Base-by-base conservation (phyloP, 768 basidiomycete genomes). In the Trametes punicea region DNA sequence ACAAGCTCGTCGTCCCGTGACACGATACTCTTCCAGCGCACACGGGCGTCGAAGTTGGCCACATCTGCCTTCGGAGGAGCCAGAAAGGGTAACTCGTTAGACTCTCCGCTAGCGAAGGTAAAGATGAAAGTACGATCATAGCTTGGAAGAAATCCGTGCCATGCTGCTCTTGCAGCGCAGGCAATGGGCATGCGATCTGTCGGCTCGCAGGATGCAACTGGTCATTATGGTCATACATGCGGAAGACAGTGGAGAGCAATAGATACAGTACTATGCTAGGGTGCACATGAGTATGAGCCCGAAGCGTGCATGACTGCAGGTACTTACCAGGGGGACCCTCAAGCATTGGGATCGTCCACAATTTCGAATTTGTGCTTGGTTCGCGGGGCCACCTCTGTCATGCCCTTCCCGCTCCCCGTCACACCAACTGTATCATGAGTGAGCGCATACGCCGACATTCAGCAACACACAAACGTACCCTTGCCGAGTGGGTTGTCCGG, bases 401-500 rank as follows among this genome's bases (percentile, higher is more conserved):
- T 91, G 20, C 90, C 90, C 71, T 88, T 88, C 8, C 92, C 92
- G 64, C 88, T 90, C 31, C 90, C 89, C 20, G 91, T 93, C 36
- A 94, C 92, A n/a, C 92, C 92, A 49, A 94, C 92, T 93, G 57
- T 44, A 44, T 62, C 48, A 60, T 47, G 29, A 44, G 36, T 15
- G 49, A 42, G n/a, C n/a, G n/a, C n/a, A n/a, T n/a, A n/a, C 26
- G 21, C 23, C 40, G 30, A 36, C 36, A 36, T 9, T 7, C 4
- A n/a, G n/a, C 34, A 10, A 26, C 2, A 5, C 70, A 61, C 63
- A 71, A 55, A 68, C 81, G 41, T 64, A 89, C 93, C 93, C 80
- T 77, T 81, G 23, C 93, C 93, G 18, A 91, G 68, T 10, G 93
- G 93, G 67, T 94, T 93, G 62, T 93, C 93, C 11, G 93, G 93